Percentiles rank a stretch among this genome's conserved stretches.
Conservation (phyloP, 169 alveolate genomes). For the Plasmodium vinckei region DNA sequence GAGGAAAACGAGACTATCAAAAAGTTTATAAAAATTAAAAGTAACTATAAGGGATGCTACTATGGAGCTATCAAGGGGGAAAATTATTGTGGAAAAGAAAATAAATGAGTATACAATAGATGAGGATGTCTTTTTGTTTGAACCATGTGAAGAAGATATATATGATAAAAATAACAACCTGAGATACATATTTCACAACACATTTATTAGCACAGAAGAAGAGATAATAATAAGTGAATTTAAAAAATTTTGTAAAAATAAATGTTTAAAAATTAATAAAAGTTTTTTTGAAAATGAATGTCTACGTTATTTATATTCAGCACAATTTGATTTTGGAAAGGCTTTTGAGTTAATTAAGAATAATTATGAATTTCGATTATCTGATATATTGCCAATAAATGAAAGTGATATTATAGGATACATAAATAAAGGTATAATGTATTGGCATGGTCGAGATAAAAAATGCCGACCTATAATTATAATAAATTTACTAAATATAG, state of each 20-base stretch:
- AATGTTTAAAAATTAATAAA: conserved; percentile 62
- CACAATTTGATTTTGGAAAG: conserved; percentile 78
- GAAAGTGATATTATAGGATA: conserved; percentile 69
- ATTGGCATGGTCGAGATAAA: conserved; percentile 84
- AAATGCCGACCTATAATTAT: conserved; percentile 79
- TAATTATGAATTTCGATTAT: conserved; percentile 79
- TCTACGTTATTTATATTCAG: conserved; percentile 78
- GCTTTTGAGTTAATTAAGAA: conserved; percentile 63
- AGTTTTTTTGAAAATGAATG: conserved; percentile 77
- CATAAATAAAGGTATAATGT: conserved; percentile 78
- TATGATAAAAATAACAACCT: conserved; percentile 53
- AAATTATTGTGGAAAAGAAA: conserved; percentile 48
- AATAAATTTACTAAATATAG: conserved; percentile 75
- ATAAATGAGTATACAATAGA: conserved; percentile 77
- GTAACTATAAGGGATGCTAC: not conserved
- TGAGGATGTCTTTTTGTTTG: conserved; percentile 76
- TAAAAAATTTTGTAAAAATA: conserved; percentile 65
- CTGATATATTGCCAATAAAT: conserved; percentile 78
- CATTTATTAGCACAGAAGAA: conserved; percentile 77
- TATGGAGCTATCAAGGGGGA: conserved; percentile 72
- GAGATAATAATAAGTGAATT: conserved; percentile 77
- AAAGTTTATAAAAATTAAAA: not conserved
- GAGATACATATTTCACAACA: conserved; percentile 78
- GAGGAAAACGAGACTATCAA: not conserved
- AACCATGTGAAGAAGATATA: conserved; percentile 76